Base-by-base conservation (phyloP, 1,284 basidiomycete genomes). In the Ganoderma resinaceum region DNA sequence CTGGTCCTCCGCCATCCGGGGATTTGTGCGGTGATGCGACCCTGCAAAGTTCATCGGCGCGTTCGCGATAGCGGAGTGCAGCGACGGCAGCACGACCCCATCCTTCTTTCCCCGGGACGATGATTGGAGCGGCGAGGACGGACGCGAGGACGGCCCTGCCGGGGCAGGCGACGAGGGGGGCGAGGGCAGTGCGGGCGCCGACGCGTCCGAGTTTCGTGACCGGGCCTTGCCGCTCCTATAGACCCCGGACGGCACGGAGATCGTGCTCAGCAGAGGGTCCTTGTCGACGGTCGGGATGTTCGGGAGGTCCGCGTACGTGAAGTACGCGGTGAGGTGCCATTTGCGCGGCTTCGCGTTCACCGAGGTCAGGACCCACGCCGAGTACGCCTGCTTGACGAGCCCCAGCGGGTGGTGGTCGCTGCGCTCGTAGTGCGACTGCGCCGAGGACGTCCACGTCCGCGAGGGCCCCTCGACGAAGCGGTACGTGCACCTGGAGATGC, bases 251-350 rank as follows among this genome's bases (percentile, higher is more conserved):
- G 89, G 89, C 55, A 90, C 84, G 49, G 80, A 80, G 35, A 91
- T 83, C 52, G 78, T 82, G 63, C 83, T 80, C 66, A 91, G 76
- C 42, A 83, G 76, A 52, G 84, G 83, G 75, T 90, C 88, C 66
- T 81, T 82, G 76, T 89, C 87, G 65, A 88, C 81, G 23, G 87
- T 89, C 43, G 88, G 88, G 65, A 90, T 85, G 67, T 80, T 82
- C 60, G 84, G 83, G 60, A 89, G 81, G 76, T 91, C 89, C 29
- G 85, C 82, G 73, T 90, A 88, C 59, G 87, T 87, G 80, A 89
- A 89, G 75, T 89, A 89, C 42, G 87, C 86, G 37, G 87, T 89
- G 66, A 89, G 79, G 76, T 90, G 86, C 87, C 87, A 89, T 77
- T 89, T 89, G 71, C 85, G 82, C 61, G 84, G 85, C 71, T 80